Base-by-base conservation (phyloP, 1,284 basidiomycete species). In the Apiotrichum gamsii region DNA sequence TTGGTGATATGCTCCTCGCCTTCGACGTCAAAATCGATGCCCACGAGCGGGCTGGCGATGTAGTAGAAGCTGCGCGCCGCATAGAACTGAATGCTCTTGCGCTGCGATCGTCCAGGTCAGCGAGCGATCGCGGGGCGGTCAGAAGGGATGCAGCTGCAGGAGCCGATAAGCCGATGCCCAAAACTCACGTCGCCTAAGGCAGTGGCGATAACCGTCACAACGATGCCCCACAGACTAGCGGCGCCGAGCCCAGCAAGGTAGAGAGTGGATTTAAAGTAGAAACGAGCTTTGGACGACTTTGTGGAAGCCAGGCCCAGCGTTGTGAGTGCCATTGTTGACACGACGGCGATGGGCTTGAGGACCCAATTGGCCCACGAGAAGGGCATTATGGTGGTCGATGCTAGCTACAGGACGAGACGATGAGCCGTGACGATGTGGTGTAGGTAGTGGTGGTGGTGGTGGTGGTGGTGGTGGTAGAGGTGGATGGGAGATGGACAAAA, bases 61-160 rank as follows among this genome's bases (percentile, higher is more conserved):
- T 70, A 62, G 75, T 94, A 90, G 76, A 98, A 97, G 35, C 80
- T 81, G 42, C 88, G 76, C 3, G 90, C 94, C 33, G 94, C 85
- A 56, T 87, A 75, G 60, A 80, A 85, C 74, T 94, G 90, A 61
- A 87, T 87, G 69, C 96, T 87, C 66, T 83, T 82, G 16, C 85
- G 77, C 62, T 82, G 77, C 8, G 29, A n/a, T n/a, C n/a, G n/a
- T n/a, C 8, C 25, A 28, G 14, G 40, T 44, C 30, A 49, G 47
- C 3, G 21, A 13, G 31, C 3, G 23, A 4, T 16, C 3, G 13
- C 13, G 15, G 8, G 14, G 19, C n/a, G n/a, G n/a, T n/a, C n/a
- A n/a, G n/a, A n/a, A 13, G 8, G 24, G 11, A n/a, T 21, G 5
- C 16, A 18, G 23, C 39, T 28, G 8, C 25, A 28, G 25, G 25